Conservation (phyloP, 768 basidiomycete genomes). For the Tricholoma sp. region DNA sequence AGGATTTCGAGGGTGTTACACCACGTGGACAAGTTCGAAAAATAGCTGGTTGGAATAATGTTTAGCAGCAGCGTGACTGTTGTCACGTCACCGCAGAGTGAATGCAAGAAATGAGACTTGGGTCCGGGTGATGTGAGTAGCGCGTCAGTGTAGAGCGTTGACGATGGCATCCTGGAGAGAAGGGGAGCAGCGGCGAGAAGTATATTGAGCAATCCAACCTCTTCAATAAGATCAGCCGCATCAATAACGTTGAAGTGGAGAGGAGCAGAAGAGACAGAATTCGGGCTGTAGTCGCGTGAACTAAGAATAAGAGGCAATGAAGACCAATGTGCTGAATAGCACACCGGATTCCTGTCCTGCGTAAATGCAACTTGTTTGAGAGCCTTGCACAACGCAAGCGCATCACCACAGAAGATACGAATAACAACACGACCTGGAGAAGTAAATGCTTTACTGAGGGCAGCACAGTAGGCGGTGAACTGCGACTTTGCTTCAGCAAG, state of each 20-base stretch:
- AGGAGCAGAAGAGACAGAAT: not conserved
- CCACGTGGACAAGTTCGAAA: not conserved
- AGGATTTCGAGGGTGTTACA: not conserved
- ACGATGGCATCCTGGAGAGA: not conserved
- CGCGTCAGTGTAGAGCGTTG: not conserved
- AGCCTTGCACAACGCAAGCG: not conserved
- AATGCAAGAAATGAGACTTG: not conserved
- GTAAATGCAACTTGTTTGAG: not conserved
- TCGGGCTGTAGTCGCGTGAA: not conserved
- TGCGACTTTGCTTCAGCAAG: not conserved
- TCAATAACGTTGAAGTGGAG: not conserved
- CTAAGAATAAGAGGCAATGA: not conserved
- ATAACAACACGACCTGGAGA: not conserved
- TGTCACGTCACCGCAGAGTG: not conserved
- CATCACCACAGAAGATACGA: not conserved
- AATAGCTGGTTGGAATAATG: not conserved
- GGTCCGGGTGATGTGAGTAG: not conserved
- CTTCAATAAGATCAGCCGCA: not conserved
- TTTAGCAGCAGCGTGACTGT: not conserved
- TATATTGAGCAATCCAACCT: not conserved
- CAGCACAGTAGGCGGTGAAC: not conserved
- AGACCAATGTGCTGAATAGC: not conserved
- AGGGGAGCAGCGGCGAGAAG: not conserved
- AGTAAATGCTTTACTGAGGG: not conserved
- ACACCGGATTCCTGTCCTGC: not conserved